These are phyloP conservation scores for Leccinum griseonigrum DNA, from an alignment of 1,284 basidiomycete species.

Conservation along the genomic window DNA sequence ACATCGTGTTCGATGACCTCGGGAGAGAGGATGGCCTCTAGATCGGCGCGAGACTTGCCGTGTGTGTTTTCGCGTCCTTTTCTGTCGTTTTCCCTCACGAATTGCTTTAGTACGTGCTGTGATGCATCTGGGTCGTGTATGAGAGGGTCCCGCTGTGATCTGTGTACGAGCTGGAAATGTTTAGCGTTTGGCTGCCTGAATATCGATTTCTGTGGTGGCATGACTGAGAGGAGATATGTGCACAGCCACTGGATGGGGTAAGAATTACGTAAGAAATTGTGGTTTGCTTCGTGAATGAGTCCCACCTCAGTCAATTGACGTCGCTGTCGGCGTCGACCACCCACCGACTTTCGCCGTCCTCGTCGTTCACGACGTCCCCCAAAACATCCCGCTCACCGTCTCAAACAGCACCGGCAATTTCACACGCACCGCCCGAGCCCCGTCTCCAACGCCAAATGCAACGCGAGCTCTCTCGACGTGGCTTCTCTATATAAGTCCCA, in stretches of 20 bases:
- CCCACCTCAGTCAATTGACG: constrained; percentile 9
- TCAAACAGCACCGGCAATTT: neutral
- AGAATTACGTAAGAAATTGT: constrained; percentile 31
- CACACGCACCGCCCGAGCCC: neutral
- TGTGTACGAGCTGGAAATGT: constrained; percentile 96
- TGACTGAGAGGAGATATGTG: constrained; percentile 22
- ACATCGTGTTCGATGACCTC: constrained; percentile 55
- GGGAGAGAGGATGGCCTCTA: constrained; percentile 61
- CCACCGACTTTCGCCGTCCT: constrained; percentile 12
- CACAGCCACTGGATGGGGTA: constrained; percentile 22
- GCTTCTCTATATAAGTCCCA: constrained; percentile 78
- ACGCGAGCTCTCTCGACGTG: constrained; percentile 73
- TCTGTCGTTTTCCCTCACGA: constrained; percentile 69
- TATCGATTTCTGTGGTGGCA: constrained; percentile 77
- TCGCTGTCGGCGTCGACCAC: constrained; percentile 24
- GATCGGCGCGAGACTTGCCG: constrained; percentile 77
- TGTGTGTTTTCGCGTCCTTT: constrained; percentile 47
- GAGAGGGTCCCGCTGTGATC: constrained; percentile 94
- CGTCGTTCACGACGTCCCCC: neutral
- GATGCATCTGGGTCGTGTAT: constrained; percentile 92
- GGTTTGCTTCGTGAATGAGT: constrained; percentile 20
- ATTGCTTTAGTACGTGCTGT: constrained; percentile 83
- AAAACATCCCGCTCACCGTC: neutral
- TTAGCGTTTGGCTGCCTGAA: constrained; percentile 87
- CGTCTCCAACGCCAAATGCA: constrained; percentile 45